Evolutionary conservation across 345 rosid species (phyloP).

Genomic region (Abelmoschus esculentus): DNA sequence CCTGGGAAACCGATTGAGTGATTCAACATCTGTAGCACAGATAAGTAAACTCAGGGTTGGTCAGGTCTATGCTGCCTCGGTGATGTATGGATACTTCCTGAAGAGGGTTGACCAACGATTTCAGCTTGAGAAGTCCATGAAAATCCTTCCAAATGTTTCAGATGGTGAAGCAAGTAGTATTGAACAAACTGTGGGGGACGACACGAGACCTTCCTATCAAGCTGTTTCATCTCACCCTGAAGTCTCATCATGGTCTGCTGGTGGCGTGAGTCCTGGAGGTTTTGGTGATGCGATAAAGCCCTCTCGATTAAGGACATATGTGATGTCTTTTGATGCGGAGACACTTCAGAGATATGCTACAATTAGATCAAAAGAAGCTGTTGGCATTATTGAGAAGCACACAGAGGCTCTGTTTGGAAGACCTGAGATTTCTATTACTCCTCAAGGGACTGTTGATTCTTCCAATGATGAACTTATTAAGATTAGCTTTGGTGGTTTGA

Average conservation of each 20-base stretch:
- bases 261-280: slow-evolving; percentile 49
- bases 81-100: slow-evolving; percentile 3
- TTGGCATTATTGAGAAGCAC: slow-evolving; percentile 3
- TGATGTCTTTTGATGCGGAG: slow-evolving; percentile 1
- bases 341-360: slow-evolving; percentile 1
- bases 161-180: neutral
- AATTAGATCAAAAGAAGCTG: slow-evolving; percentile 1
- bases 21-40: neutral
- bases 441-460: slow-evolving; percentile 57
- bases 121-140: slow-evolving; percentile 38
- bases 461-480: slow-evolving; percentile 65
- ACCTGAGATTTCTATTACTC: neutral
- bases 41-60: slow-evolving; percentile 1
- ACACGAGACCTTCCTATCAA: slow-evolving; percentile 1
- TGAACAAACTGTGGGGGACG: neutral
- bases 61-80: slow-evolving; percentile 2
- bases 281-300: slow-evolving; percentile 51
- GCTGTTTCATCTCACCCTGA: slow-evolving; percentile 39
- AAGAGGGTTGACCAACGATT: neutral
- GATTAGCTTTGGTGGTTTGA: slow-evolving; percentile 84
- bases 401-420: slow-evolving; percentile 4
- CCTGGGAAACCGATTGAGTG: slow-evolving; percentile 3
- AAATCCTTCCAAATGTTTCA: slow-evolving; percentile 30
- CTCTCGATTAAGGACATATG: slow-evolving; percentile 45
- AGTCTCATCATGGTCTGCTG: slow-evolving; percentile 45